These are phyloP conservation scores for Phytopythium montanum DNA, from an alignment of 352 stramenopile species.

Conservation along the genomic window DNA sequence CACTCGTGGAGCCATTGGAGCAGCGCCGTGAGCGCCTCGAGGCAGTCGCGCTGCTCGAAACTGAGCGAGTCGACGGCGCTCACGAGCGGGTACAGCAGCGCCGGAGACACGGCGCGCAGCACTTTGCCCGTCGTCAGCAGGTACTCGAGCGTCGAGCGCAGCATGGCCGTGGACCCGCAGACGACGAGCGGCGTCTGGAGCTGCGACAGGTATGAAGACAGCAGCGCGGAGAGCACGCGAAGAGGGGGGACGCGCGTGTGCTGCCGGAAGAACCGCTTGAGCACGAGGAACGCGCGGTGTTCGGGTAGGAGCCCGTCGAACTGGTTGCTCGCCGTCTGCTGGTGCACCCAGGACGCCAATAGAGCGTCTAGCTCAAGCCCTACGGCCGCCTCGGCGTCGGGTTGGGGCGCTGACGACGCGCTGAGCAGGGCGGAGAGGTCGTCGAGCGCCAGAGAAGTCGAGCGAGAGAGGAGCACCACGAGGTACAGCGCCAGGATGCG, in stretches of 20 bases:
- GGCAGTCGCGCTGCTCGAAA: slow-evolving; percentile 68
- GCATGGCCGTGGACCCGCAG: slow-evolving; percentile 44
- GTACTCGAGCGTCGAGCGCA: slow-evolving; percentile 66
- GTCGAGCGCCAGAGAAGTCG: slow-evolving; percentile 28
- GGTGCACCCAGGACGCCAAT: slow-evolving; percentile 36
- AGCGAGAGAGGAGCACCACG: slow-evolving; percentile 48
- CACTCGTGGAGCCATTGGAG: slow-evolving; percentile 37
- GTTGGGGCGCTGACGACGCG: slow-evolving; percentile 19
- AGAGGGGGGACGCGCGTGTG: slow-evolving; percentile 32
- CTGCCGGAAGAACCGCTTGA: slow-evolving; percentile 52
- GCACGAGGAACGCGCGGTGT: slow-evolving; percentile 38
- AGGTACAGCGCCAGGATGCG: slow-evolving; percentile 60
- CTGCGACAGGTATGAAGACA: slow-evolving; percentile 39
- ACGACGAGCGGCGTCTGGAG: slow-evolving; percentile 45
- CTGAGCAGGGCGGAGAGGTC: slow-evolving; percentile 22
- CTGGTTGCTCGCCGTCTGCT: slow-evolving; percentile 52
- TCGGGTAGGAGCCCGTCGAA: slow-evolving; percentile 62
- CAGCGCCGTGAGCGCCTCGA: slow-evolving; percentile 59
- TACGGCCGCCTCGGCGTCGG: background rate
- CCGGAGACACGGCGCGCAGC: slow-evolving; percentile 21
- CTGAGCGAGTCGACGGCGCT: slow-evolving; percentile 66
- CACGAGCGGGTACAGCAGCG: slow-evolving; percentile 63
- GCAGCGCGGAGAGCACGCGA: slow-evolving; percentile 33
- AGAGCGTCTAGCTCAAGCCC: slow-evolving; percentile 26
- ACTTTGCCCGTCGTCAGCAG: slow-evolving; percentile 25